phyloP scores from a whole-genome alignment of 805 yeast genomes.

The Lipomyces mesembrius region DNA sequence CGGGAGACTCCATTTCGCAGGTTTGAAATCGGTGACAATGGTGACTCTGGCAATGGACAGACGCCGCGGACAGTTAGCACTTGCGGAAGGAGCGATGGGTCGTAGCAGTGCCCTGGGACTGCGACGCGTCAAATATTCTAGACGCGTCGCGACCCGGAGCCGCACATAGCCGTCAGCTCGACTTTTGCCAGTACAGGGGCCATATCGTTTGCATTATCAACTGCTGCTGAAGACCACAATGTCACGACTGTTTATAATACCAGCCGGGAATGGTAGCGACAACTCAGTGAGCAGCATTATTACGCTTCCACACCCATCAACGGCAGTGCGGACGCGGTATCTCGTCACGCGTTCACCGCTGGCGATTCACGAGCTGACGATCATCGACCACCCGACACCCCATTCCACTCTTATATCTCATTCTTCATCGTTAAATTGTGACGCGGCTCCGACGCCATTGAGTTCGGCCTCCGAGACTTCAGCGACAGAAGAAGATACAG shows the following conservation, averaged over 20 bases:
- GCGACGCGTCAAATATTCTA: too few relatives aligned
- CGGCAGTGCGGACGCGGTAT: constrained; percentile 22
- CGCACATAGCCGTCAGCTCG: too few relatives aligned
- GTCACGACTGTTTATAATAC: constrained; percentile 16
- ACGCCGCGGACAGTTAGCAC: too few relatives aligned
- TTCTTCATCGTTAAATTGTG: not conserved
- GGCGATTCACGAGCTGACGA: constrained; percentile 13
- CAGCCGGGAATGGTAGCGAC: not conserved
- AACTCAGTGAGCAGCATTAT: constrained; percentile 11
- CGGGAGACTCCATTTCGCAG: not conserved
- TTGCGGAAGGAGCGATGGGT: too few relatives aligned
- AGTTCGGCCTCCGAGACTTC: not conserved
- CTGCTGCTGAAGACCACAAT: constrained; percentile 2
- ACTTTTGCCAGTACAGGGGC: too few relatives aligned
- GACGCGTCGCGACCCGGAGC: too few relatives aligned
- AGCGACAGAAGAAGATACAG: constrained; percentile 5
- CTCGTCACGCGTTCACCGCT: constrained; percentile 10
- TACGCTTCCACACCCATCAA: constrained; percentile 34
- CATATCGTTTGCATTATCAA: not conserved
- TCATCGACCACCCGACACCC: constrained; percentile 13
- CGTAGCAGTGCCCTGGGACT: too few relatives aligned
- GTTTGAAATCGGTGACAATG: not conserved
- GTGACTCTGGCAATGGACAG: too few relatives aligned
- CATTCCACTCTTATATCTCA: constrained; percentile 18
- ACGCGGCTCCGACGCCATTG: not conserved